Evolutionary conservation across 2,329 filamentous ascomycete species (phyloP).

Genomic region (Epichloe coenophiala): DNA sequence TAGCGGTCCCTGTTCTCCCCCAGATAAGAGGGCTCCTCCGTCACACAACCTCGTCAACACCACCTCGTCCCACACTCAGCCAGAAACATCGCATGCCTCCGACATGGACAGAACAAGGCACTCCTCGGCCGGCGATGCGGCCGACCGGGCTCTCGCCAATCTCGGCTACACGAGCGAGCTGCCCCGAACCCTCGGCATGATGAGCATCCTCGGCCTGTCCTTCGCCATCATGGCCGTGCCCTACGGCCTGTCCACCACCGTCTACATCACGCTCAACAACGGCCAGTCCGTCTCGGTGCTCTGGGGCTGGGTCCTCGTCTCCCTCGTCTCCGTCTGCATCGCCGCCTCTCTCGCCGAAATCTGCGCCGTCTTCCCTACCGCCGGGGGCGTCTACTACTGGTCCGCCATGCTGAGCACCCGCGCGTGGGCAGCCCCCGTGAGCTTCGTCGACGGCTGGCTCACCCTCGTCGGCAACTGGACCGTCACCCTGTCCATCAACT

Average conservation of each 20-base stretch:
- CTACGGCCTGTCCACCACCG: slow-evolving; percentile 34
- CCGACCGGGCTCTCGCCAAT: slow-evolving; percentile 30
- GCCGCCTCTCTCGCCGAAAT: slow-evolving; percentile 62
- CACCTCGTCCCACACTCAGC: neutral
- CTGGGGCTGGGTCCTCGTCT: slow-evolving; percentile 53
- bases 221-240: slow-evolving; percentile 39
- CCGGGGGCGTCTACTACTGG: slow-evolving; percentile 60
- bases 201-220: slow-evolving; percentile 34
- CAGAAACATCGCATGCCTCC: neutral
- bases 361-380: slow-evolving; percentile 49
- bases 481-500: slow-evolving; percentile 56
- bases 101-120: slow-evolving; percentile 5
- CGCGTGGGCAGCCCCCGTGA: slow-evolving; percentile 47
- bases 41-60: neutral
- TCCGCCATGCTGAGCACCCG: slow-evolving; percentile 51
- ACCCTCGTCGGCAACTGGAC: slow-evolving; percentile 60
- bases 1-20: too few relatives aligned
- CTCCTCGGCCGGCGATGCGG: slow-evolving; percentile 12
- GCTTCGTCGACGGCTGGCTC: slow-evolving; percentile 63
- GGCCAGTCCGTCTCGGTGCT: slow-evolving; percentile 62
- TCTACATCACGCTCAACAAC: slow-evolving; percentile 45
- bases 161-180: slow-evolving; percentile 38
- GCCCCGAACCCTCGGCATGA: slow-evolving; percentile 34
- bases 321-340: slow-evolving; percentile 58
- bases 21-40: too few relatives aligned